These are phyloP conservation scores for Penicilliopsis zonata DNA, from an alignment of 495 filamentous ascomycete species.

Conservation along the genomic window DNA sequence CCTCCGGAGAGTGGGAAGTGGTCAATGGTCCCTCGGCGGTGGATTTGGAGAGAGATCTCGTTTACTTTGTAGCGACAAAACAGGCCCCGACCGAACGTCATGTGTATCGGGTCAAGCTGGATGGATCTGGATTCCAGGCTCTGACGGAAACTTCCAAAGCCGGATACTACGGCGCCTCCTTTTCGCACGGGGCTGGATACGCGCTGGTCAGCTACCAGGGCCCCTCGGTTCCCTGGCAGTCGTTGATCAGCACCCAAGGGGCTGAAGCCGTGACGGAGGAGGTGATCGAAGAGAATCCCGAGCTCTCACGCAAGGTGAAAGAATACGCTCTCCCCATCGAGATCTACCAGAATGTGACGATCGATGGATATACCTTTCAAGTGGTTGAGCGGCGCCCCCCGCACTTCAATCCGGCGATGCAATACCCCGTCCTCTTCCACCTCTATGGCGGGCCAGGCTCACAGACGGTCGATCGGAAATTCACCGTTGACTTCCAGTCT, in stretches of 20 bases:
- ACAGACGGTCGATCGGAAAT: slow-evolving; percentile 72
- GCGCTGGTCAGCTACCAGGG: slow-evolving; percentile 73
- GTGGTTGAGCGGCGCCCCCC: slow-evolving; percentile 84
- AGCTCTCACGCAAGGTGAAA: slow-evolving; percentile 53
- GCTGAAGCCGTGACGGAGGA: slow-evolving; percentile 49
- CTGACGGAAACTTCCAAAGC: slow-evolving; percentile 67
- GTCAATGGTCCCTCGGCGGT: slow-evolving; percentile 78
- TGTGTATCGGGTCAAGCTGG: slow-evolving; percentile 78
- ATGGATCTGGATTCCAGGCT: slow-evolving; percentile 54
- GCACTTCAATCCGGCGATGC: slow-evolving; percentile 73
- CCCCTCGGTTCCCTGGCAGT: slow-evolving; percentile 83
- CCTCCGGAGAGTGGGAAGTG: slow-evolving; percentile 87
- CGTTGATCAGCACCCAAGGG: slow-evolving; percentile 71
- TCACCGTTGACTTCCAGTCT: slow-evolving; percentile 78
- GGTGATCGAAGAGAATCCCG: slow-evolving; percentile 64
- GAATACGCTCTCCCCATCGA: slow-evolving; percentile 75
- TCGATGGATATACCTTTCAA: slow-evolving; percentile 69
- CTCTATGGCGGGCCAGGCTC: slow-evolving; percentile 88
- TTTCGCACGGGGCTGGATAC: slow-evolving; percentile 72
- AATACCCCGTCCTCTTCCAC: slow-evolving; percentile 89
- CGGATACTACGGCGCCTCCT: slow-evolving; percentile 77
- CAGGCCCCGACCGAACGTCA: slow-evolving; percentile 81
- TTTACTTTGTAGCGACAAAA: slow-evolving; percentile 85
- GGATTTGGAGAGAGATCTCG: slow-evolving; percentile 70
- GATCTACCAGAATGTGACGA: slow-evolving; percentile 72